Evolutionary conservation across 2,329 filamentous ascomycete genomes (phyloP).

Genomic region (Clonostachys chloroleuca): DNA sequence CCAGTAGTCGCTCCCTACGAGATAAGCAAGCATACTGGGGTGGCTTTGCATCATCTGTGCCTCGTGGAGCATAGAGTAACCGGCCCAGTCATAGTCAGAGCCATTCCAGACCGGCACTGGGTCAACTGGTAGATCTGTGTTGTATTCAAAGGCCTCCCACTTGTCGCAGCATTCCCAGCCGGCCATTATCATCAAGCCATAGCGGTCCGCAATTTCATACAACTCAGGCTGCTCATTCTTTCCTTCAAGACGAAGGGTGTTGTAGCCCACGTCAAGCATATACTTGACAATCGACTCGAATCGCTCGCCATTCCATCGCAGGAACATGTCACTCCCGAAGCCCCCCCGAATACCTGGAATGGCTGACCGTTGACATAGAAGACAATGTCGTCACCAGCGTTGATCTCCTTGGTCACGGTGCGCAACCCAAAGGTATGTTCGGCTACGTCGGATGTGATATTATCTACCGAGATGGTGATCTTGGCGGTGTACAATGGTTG

Average conservation of each 20-base stretch:
- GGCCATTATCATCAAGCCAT: constrained; percentile 57
- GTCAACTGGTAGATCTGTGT: constrained; percentile 39
- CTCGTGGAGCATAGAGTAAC: constrained; percentile 53
- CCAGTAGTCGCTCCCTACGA: constrained; percentile 62
- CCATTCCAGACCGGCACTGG: constrained; percentile 37
- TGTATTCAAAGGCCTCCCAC: constrained; percentile 62
- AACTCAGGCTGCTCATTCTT: constrained; percentile 60
- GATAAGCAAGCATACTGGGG: constrained; percentile 51
- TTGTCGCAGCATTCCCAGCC: constrained; percentile 68
- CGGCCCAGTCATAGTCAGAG: constrained; percentile 49
- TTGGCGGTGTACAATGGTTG: constrained; percentile 44
- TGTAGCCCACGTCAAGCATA: constrained; percentile 56
- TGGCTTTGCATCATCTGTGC: constrained; percentile 55
- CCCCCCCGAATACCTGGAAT: constrained; percentile 60
- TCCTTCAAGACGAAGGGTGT: constrained; percentile 59
- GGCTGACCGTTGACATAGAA: constrained; percentile 52
- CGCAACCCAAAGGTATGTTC: constrained; percentile 18
- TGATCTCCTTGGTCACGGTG: constrained; percentile 42
- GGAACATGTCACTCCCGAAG: constrained; percentile 57
- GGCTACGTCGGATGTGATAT: constrained; percentile 18
- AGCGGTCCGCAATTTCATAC: constrained; percentile 52
- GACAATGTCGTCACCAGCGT: constrained; percentile 45
- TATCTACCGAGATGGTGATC: constrained; percentile 19
- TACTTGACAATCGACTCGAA: constrained; percentile 45
- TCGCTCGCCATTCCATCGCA: constrained; percentile 47